phyloP scores from a whole-genome alignment of 352 stramenopile species.

The Pythium phragmitis region DNA sequence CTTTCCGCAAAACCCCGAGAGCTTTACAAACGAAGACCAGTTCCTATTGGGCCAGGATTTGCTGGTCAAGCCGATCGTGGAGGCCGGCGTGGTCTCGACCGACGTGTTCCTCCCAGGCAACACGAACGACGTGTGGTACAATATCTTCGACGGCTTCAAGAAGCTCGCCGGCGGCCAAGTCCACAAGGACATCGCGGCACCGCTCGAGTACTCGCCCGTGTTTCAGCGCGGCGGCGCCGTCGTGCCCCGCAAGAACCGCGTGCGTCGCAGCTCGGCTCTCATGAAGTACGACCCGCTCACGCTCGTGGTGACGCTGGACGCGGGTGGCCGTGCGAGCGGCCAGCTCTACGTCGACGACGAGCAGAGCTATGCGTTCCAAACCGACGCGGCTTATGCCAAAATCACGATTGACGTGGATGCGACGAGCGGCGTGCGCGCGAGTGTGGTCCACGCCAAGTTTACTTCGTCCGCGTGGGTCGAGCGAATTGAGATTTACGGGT shows the following conservation, averaged over 20 bases:
- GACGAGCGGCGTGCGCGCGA: slow-evolving; percentile 34
- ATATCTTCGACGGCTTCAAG: slow-evolving; percentile 75
- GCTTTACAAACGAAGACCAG: slow-evolving; percentile 91
- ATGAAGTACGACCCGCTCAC: slow-evolving; percentile 98
- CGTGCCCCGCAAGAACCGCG: slow-evolving; percentile 94
- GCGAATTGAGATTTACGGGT: slow-evolving; percentile 82
- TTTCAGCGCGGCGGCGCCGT: slow-evolving; percentile 96
- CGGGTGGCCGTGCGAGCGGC: slow-evolving; percentile 74
- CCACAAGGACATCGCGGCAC: slow-evolving; percentile 68
- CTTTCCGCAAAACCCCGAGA: slow-evolving; percentile 87
- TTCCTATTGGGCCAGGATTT: slow-evolving; percentile 95
- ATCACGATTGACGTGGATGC: slow-evolving; percentile 45
- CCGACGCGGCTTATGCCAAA: slow-evolving; percentile 46
- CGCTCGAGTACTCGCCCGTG: slow-evolving; percentile 95
- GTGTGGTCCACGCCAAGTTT: slow-evolving; percentile 39
- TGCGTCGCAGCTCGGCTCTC: slow-evolving; percentile 91
- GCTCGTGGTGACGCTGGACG: slow-evolving; percentile 93
- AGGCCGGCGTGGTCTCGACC: slow-evolving; percentile 73
- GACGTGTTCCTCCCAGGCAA: slow-evolving; percentile 89
- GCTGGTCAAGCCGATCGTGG: slow-evolving; percentile 95
- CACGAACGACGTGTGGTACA: slow-evolving; percentile 90
- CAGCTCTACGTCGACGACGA: slow-evolving; percentile 97
- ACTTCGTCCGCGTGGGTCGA: slow-evolving; percentile 68
- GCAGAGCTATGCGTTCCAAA: slow-evolving; percentile 71
- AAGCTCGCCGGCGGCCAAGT: slow-evolving; percentile 51